Evolutionary conservation across 1,139 yeast genomes (phyloP).

Genomic region (Yamadazyma conglobata): DNA sequence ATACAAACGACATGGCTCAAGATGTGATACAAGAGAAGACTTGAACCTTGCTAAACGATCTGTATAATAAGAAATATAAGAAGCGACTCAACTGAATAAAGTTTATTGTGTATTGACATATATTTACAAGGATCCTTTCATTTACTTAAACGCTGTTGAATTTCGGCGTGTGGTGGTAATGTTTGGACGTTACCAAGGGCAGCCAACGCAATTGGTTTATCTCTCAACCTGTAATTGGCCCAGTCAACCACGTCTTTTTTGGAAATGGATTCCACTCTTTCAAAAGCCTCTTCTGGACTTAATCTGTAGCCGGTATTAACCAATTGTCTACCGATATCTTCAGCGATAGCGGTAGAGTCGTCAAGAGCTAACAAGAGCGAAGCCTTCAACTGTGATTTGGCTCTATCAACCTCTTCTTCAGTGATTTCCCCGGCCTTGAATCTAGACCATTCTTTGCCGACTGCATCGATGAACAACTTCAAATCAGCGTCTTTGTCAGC

Average conservation of each 20-base stretch:
- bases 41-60: too few species aligned
- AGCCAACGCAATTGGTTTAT: conserved; percentile 82
- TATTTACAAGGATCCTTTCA: too few species aligned
- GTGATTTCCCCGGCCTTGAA: conserved; percentile 71
- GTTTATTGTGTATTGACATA: too few species aligned
- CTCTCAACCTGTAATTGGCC: conserved; percentile 80
- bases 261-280: conserved; percentile 74
- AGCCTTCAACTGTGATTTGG: conserved; percentile 93
- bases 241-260: conserved; percentile 79
- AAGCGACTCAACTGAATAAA: too few species aligned
- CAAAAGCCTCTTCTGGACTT: conserved; percentile 89
- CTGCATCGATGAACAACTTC: conserved; percentile 65
- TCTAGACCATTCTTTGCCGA: conserved; percentile 85
- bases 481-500: conserved; percentile 72
- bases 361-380: conserved; percentile 84
- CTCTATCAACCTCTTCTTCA: conserved; percentile 86
- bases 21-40: conserved; percentile 34
- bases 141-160: conserved; percentile 41
- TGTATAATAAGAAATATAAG: too few species aligned
- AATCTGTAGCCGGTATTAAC: conserved; percentile 91
- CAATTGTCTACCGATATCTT: conserved; percentile 95
- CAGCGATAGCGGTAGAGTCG: conserved; percentile 95
- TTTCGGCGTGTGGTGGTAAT: conserved; percentile 56
- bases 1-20: conserved; percentile 46
- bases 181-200: conserved; percentile 79